Conservation (phyloP, 352 stramenopile genomes). For the Phytophthora foliorum region DNA sequence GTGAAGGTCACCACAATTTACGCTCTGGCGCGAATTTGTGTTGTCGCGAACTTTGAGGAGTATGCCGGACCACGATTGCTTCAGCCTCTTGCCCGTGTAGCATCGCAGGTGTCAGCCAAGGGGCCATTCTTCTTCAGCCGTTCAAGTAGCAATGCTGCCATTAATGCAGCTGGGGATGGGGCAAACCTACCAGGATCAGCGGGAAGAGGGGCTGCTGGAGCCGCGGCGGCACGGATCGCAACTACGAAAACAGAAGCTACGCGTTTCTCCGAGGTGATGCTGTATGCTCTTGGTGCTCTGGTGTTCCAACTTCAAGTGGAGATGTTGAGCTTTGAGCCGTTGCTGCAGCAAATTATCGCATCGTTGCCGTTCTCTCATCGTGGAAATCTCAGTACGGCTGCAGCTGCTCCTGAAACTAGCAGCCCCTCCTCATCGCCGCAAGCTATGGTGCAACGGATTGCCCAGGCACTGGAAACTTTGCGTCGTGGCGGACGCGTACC, state of each 20-base stretch:
- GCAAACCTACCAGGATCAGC: constrained; percentile 14
- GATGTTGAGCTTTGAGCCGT: constrained; percentile 76
- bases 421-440: constrained; percentile 43
- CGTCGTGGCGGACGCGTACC: constrained; percentile 55
- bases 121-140: constrained; percentile 68
- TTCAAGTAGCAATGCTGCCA: constrained; percentile 42
- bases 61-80: constrained; percentile 80
- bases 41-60: constrained; percentile 82
- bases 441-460: constrained; percentile 60
- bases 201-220: constrained; percentile 23
- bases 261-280: constrained; percentile 76
- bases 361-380: constrained; percentile 60
- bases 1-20: constrained; percentile 84
- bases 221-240: constrained; percentile 47
- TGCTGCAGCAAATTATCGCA: constrained; percentile 72
- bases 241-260: constrained; percentile 74
- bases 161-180: constrained; percentile 7
- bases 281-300: constrained; percentile 80
- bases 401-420: constrained; percentile 22
- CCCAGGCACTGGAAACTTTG: constrained; percentile 63
- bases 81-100: constrained; percentile 75
- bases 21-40: constrained; percentile 68
- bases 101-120: constrained; percentile 79
- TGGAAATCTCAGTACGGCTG: constrained; percentile 27
- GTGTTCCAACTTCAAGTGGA: constrained; percentile 83